Conservation (phyloP, 768 basidiomycete species). For the Psilocybe tampanensis region DNA sequence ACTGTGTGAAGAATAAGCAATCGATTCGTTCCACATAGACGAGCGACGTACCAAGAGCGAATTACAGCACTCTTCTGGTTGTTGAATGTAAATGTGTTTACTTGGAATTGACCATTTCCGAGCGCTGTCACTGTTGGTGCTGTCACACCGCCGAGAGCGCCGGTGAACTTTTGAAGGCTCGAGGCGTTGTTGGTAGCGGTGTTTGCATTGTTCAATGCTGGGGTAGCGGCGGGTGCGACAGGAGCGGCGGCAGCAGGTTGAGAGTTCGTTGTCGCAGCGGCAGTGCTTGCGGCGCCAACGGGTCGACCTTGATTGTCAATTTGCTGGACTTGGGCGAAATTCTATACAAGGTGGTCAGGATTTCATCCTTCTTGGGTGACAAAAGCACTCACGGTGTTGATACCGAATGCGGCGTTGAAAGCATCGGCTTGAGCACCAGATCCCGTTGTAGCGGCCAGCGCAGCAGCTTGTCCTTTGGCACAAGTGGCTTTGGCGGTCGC, state of each 20-base stretch:
- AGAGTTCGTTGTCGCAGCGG: constrained; percentile 5
- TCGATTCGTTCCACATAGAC: not conserved
- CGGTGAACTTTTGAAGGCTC: constrained; percentile 55
- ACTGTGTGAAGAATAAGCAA: constrained; percentile 22
- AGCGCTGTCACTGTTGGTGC: constrained; percentile 46
- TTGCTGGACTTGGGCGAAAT: constrained; percentile 46
- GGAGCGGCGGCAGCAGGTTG: constrained; percentile 3
- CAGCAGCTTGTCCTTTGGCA: constrained; percentile 39
- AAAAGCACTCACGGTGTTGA: constrained; percentile 38
- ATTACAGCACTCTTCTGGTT: constrained; percentile 43
- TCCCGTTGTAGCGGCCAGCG: constrained; percentile 39
- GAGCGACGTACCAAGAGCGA: constrained; percentile 45
- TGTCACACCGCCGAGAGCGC: constrained; percentile 44
- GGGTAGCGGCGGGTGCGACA: constrained; percentile 7
- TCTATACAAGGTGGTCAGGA: constrained; percentile 23
- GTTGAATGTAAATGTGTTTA: constrained; percentile 47
- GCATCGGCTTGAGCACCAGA: constrained; percentile 61
- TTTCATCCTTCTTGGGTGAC: not conserved
- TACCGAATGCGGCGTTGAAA: constrained; percentile 62
- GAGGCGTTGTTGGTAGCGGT: constrained; percentile 16
- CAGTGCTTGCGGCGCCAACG: constrained; percentile 19
- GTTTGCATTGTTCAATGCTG: constrained; percentile 7
- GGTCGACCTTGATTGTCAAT: constrained; percentile 48
- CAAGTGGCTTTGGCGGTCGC: constrained; percentile 55
- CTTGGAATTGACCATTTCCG: constrained; percentile 49